A percentile compares a stretch with the other conserved stretches of the same genome.
phyloP scores from a whole-genome alignment of 352 stramenopile species.

The Globisporangium nodosum region DNA sequence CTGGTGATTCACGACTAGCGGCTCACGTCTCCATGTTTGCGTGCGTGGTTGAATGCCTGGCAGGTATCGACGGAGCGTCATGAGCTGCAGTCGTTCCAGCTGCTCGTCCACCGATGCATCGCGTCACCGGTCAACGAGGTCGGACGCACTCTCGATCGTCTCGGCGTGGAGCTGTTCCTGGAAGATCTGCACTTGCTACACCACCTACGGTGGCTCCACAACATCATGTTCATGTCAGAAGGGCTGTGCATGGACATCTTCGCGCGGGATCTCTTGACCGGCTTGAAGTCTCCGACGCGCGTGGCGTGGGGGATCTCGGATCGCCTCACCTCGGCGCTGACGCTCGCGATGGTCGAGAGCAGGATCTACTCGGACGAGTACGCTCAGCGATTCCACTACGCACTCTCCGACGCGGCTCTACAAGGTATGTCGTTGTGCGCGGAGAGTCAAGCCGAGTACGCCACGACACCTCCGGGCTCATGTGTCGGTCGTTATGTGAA shows the following conservation, averaged over 20 bases:
- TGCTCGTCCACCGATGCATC: constrained; percentile 36
- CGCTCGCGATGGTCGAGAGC: constrained; percentile 54
- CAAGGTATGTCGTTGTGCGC: constrained; percentile 22
- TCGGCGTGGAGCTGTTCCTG: constrained; percentile 39
- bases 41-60: not conserved
- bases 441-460: not conserved
- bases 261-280: constrained; percentile 41
- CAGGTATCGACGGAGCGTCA: not conserved
- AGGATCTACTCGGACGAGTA: constrained; percentile 17
- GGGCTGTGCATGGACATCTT: constrained; percentile 73
- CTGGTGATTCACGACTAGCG: not conserved
- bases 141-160: constrained; percentile 33
- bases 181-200: constrained; percentile 32
- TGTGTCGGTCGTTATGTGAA: not conserved
- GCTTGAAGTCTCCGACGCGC: constrained; percentile 35
- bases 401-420: constrained; percentile 24
- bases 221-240: constrained; percentile 68
- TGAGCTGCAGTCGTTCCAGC: constrained; percentile 25
- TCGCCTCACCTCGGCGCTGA: constrained; percentile 42
- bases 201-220: constrained; percentile 56
- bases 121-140: constrained; percentile 32
- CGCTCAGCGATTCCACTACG: constrained; percentile 44
- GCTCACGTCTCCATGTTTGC: not conserved
- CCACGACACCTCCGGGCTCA: not conserved
- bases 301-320: constrained; percentile 39